These are phyloP conservation scores for Backusella mclennaniae DNA, from an alignment of 192 early-diverging fungal species.

Conservation along the genomic window DNA sequence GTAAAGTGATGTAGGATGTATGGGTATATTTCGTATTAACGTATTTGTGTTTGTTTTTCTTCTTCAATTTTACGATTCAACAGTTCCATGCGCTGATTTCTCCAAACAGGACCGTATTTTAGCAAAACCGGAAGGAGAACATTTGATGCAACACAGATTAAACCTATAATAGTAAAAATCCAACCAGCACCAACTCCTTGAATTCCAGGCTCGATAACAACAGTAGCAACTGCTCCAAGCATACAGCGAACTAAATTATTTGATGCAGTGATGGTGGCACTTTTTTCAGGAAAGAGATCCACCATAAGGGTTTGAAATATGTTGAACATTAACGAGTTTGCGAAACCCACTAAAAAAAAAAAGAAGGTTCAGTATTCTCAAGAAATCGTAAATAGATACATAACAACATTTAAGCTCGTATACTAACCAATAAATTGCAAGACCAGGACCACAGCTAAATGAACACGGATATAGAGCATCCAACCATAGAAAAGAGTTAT, in stretches of 20 bases:
- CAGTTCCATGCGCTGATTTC: constrained; percentile 7
- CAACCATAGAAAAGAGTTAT: constrained; percentile 27
- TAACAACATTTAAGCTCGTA: background rate
- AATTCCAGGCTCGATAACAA: constrained; percentile 27
- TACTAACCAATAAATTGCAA: constrained; percentile 29
- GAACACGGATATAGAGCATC: constrained; percentile 10
- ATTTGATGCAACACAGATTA: constrained; percentile 16
- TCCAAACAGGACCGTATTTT: constrained; percentile 24
- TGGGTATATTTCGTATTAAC: background rate
- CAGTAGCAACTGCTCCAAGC: constrained; percentile 28
- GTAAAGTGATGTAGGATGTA: background rate
- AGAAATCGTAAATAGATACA: background rate
- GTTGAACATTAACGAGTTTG: constrained; percentile 17
- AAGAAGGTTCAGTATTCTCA: background rate
- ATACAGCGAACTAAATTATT: constrained; percentile 32
- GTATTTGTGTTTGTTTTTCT: background rate
- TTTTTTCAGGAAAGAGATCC: constrained; percentile 28
- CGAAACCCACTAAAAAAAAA: background rate
- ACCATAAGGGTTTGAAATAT: constrained; percentile 26
- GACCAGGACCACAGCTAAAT: constrained; percentile 19
- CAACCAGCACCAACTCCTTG: constrained; percentile 27
- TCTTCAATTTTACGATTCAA: background rate
- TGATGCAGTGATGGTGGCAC: constrained; percentile 27
- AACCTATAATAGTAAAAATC: constrained; percentile 26
- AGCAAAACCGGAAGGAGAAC: constrained; percentile 18